These are phyloP conservation scores for Mallotus japonicus DNA, from an alignment of 441 rosid genomes.

Conservation along the genomic window DNA sequence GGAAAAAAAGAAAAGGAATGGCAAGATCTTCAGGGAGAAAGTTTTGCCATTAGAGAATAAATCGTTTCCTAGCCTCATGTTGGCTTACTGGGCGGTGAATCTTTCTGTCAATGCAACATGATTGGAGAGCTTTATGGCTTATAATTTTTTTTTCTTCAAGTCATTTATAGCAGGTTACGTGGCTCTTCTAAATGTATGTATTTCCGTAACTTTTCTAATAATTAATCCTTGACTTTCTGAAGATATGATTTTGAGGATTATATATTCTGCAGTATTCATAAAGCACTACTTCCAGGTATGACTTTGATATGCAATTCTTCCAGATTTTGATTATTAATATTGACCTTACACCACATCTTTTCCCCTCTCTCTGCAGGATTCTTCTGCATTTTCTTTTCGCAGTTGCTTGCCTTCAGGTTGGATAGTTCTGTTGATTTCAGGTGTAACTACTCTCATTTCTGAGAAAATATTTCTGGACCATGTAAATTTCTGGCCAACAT, in stretches of 20 bases:
- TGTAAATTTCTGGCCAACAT: constrained; percentile 63
- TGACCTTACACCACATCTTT: constrained; percentile 12
- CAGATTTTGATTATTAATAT: constrained; percentile 14
- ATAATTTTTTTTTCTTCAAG: not conserved
- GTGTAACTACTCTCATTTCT: constrained; percentile 54
- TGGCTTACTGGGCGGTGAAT: not conserved
- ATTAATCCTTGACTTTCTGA: constrained; percentile 41
- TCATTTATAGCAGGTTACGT: not conserved
- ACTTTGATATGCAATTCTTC: constrained; percentile 12
- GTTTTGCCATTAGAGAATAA: not conserved
- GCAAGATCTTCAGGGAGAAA: not conserved
- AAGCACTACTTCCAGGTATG: constrained; percentile 71
- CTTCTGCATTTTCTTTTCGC: constrained; percentile 58
- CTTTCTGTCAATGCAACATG: not conserved
- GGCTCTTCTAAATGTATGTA: not conserved
- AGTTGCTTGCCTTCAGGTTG: constrained; percentile 77
- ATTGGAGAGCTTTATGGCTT: not conserved
- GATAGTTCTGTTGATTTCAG: constrained; percentile 52
- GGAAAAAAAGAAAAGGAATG: not conserved
- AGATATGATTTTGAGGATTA: constrained; percentile 82
- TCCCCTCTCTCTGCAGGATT: constrained; percentile 39
- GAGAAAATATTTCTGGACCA: constrained; percentile 62
- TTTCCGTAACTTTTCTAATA: not conserved
- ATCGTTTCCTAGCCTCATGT: no score
- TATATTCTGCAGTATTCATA: constrained; percentile 67